Evolutionary conservation across 352 stramenopile genomes (phyloP), one percentile per base, ranked within the genome.

Genomic region (Phytophthora rubi): DNA sequence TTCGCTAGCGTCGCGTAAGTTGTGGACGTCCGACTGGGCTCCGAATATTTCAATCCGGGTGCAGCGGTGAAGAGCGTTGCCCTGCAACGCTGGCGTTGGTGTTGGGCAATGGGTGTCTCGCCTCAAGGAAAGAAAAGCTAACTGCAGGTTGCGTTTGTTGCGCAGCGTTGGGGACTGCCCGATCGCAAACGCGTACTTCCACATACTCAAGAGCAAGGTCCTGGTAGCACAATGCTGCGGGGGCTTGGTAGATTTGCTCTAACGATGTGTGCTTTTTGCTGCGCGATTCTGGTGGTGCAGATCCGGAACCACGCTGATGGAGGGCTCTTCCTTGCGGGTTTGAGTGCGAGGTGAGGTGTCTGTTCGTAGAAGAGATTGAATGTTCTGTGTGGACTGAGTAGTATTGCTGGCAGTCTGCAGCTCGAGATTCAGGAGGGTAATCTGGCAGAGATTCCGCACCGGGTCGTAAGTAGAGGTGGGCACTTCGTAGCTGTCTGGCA

Each of bases 181-280:
- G 23, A 70, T 89, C 7, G 72, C 81, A 16, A 88, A 85, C 48
- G 71, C 80, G n/a, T 86, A 84, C 58, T 62, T 83, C 6, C 83
- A 90, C 45, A 83, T 91, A 10, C 71, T 91, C 6, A 77, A 82
- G 58, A 87, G 74, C 71, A 81, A 83, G 66, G 70, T 86, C 42
- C 23, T 39, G 33, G 23, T 26, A 26, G 23, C 33, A 12, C 33
- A 39, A 12, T 39, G 33, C 33, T 15, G 21, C 6, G 15, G 16
- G n/a, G 53, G 28, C 4, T 39, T 12, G 15, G 53, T 48, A 45
- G 52, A 68, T 65, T 55, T 70, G 21, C 10, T 45, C 32, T 62
- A 18, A 60, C 33, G 12, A 44, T 32, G 9, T 59, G 21, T 32
- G 35, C 1, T 21, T 39, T 68, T 49, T 59, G 53, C 15, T 73